These are phyloP conservation scores for Clitocybe nebularis DNA, from an alignment of 1,284 basidiomycete species.

Conservation along the genomic window DNA sequence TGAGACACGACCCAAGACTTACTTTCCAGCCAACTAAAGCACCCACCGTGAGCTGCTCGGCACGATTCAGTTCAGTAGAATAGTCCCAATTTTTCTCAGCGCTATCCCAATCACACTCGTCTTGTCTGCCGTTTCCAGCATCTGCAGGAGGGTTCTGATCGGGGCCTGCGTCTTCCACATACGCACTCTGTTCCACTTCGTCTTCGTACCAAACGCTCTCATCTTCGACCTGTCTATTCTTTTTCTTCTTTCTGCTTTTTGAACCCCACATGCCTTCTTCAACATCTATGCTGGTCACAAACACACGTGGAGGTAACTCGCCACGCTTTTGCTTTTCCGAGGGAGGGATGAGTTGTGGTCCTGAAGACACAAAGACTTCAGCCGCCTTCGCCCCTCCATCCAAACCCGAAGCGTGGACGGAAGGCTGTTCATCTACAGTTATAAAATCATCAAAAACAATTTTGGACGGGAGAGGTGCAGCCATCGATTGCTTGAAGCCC, in stretches of 20 bases:
- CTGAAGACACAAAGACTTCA: background rate
- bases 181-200: slow-evolving; percentile 7
- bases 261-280: slow-evolving; percentile 41
- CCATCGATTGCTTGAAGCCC: slow-evolving; percentile 55
- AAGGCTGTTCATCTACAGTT: background rate
- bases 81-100: slow-evolving; percentile 40
- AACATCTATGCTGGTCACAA: slow-evolving; percentile 67
- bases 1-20: slow-evolving; percentile 12
- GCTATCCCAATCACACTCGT: slow-evolving; percentile 30
- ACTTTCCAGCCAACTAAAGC: slow-evolving; percentile 53
- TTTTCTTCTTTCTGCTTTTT: slow-evolving; percentile 23
- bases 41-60: slow-evolving; percentile 31
- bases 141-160: slow-evolving; percentile 10
- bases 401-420: background rate
- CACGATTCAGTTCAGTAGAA: slow-evolving; percentile 26
- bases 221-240: slow-evolving; percentile 13
- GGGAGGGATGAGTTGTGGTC: slow-evolving; percentile 53
- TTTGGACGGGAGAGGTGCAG: slow-evolving; percentile 43
- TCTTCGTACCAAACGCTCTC: slow-evolving; percentile 3
- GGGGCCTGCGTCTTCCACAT: slow-evolving; percentile 7
- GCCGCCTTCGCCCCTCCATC: background rate
- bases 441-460: slow-evolving; percentile 48
- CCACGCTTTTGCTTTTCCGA: slow-evolving; percentile 53
- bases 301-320: slow-evolving; percentile 53
- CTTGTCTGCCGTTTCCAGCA: slow-evolving; percentile 5